phyloP scores from a whole-genome alignment of 1,139 yeast species.

The Nematodospora anomalae region DNA sequence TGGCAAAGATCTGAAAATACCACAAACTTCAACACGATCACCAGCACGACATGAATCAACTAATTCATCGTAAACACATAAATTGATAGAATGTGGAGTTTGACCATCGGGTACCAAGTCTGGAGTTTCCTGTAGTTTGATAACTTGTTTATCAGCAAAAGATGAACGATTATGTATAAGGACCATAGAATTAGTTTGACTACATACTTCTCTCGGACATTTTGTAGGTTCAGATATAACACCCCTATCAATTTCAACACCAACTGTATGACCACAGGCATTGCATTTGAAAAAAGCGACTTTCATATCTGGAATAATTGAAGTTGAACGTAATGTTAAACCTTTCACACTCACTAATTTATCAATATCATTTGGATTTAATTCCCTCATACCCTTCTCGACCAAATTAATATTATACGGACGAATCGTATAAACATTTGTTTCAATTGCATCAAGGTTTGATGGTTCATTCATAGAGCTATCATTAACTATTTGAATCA shows the following conservation, averaged over 20 bases:
- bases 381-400: constrained; percentile 84
- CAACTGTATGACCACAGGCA: constrained; percentile 90
- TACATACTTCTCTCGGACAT: constrained; percentile 88
- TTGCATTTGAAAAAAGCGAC: constrained; percentile 94
- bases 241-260: constrained; percentile 93
- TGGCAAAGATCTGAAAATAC: constrained; percentile 90
- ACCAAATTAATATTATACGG: constrained; percentile 73
- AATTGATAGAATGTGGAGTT: constrained; percentile 93
- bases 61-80: constrained; percentile 93
- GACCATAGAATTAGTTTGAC: constrained; percentile 85
- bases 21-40: constrained; percentile 93
- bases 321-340: constrained; percentile 80
- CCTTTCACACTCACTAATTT: constrained; percentile 91
- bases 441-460: constrained; percentile 66
- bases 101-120: constrained; percentile 99
- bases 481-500: constrained; percentile 75
- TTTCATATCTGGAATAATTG: constrained; percentile 97
- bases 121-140: constrained; percentile 94
- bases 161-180: constrained; percentile 87
- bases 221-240: constrained; percentile 88
- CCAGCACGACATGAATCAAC: constrained; percentile 97
- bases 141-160: constrained; percentile 93
- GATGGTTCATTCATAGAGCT: constrained; percentile 37
- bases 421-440: constrained; percentile 80
- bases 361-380: constrained; percentile 94